Evolutionary conservation across 768 basidiomycete species (phyloP).

Genomic region (Amanita pseudoporphyria): DNA sequence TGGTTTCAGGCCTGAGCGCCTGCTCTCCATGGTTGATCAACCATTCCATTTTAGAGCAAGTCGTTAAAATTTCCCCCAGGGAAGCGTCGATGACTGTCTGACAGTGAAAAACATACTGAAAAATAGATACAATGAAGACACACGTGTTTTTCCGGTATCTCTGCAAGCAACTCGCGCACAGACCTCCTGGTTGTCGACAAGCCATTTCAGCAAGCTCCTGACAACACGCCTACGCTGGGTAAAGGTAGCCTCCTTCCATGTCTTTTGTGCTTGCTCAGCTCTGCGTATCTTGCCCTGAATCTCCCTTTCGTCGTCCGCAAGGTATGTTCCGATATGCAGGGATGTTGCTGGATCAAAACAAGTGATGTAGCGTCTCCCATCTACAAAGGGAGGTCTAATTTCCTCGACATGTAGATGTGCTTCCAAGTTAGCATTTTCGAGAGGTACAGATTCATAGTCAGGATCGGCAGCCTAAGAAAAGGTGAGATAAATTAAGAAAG

Average conservation of each 20-base stretch:
- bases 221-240: constrained; percentile 74
- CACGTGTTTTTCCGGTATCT: constrained; percentile 93
- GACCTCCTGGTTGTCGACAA: constrained; percentile 81
- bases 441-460: constrained; percentile 42
- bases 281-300: constrained; percentile 63
- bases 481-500: constrained; percentile 1
- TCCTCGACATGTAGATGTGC: constrained; percentile 52
- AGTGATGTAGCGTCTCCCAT: constrained; percentile 66
- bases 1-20: constrained; percentile 60
- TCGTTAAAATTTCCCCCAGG: constrained; percentile 91
- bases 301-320: constrained; percentile 65
- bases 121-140: constrained; percentile 19
- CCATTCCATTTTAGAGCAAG: constrained; percentile 92
- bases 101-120: constrained; percentile 3
- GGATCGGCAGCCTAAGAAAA: constrained; percentile 45
- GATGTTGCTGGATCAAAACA: constrained; percentile 89
- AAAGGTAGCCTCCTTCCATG: constrained; percentile 73
- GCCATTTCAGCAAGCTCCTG: constrained; percentile 83
- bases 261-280: constrained; percentile 57
- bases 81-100: constrained; percentile 81
- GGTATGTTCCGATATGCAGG: constrained; percentile 65
- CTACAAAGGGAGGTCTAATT: constrained; percentile 40
- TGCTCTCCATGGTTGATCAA: constrained; percentile 78
- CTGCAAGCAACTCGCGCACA: constrained; percentile 85
- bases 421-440: constrained; percentile 49